Evolutionary conservation across 805 yeast species (phyloP).

Genomic region (Hanseniaspora valbyensis): DNA sequence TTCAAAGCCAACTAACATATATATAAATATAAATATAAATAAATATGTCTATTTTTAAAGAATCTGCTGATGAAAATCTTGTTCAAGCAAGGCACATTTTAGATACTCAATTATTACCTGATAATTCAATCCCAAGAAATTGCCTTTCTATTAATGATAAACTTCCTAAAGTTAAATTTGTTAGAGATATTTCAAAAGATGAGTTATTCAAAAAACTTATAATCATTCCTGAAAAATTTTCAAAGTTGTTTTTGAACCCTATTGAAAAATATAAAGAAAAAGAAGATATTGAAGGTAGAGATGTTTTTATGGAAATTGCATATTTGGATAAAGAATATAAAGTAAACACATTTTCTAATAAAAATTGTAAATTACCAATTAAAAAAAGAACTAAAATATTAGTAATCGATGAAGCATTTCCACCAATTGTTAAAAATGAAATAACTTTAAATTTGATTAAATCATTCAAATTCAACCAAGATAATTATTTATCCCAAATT

Average conservation of each 20-base stretch:
- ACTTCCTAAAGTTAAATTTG: not conserved
- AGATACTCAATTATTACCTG: not conserved
- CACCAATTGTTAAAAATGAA: constrained; percentile 9
- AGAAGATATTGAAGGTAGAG: not conserved
- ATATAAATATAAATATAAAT: too few species aligned
- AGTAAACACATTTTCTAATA: constrained; percentile 5
- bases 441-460: not conserved
- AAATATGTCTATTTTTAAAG: constrained; percentile 18
- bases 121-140: not conserved
- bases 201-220: constrained; percentile 5
- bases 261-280: not conserved
- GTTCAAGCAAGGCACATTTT: constrained; percentile 5
- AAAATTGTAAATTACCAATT: constrained; percentile 2
- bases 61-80: constrained; percentile 10
- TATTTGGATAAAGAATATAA: not conserved
- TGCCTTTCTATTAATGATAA: not conserved
- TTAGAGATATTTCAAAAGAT: not conserved
- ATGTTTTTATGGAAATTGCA: not conserved
- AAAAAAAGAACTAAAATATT: constrained; percentile 8
- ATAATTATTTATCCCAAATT: not conserved
- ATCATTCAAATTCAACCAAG: not conserved
- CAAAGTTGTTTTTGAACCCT: not conserved
- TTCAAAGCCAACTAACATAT: too few species aligned
- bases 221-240: constrained; percentile 3
- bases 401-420: constrained; percentile 12